Percentiles rank a stretch among this genome's conserved stretches.
Conservation (phyloP, 352 stramenopile species). For the Globisporangium heterothallicum region DNA sequence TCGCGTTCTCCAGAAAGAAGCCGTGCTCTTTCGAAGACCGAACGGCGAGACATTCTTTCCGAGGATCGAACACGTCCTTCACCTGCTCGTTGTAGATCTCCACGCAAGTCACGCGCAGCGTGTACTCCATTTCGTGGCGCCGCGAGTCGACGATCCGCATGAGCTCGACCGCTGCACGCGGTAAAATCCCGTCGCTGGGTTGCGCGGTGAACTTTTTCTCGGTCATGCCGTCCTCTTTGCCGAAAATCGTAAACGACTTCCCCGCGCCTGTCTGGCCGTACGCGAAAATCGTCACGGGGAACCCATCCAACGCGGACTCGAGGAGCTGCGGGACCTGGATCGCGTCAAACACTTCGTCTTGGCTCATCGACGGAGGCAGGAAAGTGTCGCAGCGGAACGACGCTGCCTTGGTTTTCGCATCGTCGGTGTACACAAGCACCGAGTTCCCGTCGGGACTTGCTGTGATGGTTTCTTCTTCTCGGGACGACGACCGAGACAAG, state of each 20-base stretch:
- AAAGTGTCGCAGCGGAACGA: slow-evolving; percentile 67
- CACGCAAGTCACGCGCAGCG: slow-evolving; percentile 58
- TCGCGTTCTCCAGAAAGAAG: slow-evolving; percentile 72
- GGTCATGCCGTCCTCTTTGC: slow-evolving; percentile 35
- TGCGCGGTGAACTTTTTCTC: slow-evolving; percentile 24
- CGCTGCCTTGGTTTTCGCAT: slow-evolving; percentile 24
- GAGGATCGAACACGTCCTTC: slow-evolving; percentile 55
- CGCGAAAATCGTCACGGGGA: slow-evolving; percentile 68
- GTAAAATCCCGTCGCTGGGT: slow-evolving; percentile 45
- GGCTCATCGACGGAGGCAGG: slow-evolving; percentile 25
- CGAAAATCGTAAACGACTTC: slow-evolving; percentile 77
- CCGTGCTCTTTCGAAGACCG: slow-evolving; percentile 56
- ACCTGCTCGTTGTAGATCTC: slow-evolving; percentile 80
- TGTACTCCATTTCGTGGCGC: slow-evolving; percentile 40
- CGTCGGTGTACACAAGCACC: slow-evolving; percentile 43
- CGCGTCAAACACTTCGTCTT: slow-evolving; percentile 53
- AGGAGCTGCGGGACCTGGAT: slow-evolving; percentile 41
- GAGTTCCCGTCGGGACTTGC: slow-evolving; percentile 32
- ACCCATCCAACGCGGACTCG: slow-evolving; percentile 48
- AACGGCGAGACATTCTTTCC: slow-evolving; percentile 48
- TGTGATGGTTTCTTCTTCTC: slow-evolving; percentile 21
- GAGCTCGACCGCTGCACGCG: slow-evolving; percentile 37
- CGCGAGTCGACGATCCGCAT: slow-evolving; percentile 45
- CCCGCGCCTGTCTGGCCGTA: slow-evolving; percentile 70
- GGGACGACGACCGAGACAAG: not conserved